These are phyloP conservation scores for Eucalyptus camaldulensis DNA, from an alignment of 345 rosid species.

Conservation along the genomic window DNA sequence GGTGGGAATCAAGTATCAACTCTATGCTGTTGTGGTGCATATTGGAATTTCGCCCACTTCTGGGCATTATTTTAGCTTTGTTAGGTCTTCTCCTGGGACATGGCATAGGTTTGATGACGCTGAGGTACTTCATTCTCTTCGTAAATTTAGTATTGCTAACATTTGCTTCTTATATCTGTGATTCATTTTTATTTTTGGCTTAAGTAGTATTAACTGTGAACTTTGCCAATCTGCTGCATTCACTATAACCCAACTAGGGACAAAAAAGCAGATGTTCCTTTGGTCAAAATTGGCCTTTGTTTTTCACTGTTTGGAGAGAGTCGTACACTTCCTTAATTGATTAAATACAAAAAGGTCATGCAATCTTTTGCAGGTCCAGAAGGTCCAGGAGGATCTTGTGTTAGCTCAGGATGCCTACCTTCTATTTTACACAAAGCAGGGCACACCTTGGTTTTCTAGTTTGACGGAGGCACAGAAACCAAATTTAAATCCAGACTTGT, in stretches of 20 bases:
- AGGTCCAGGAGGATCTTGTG: conserved; percentile 38
- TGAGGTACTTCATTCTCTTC: conserved; percentile 18
- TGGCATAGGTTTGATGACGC: conserved; percentile 73
- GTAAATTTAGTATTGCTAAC: background rate
- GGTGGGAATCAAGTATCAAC: conserved; percentile 47
- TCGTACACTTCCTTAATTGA: background rate
- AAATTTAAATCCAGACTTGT: background rate
- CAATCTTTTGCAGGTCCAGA: conserved; percentile 35
- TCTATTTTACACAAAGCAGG: conserved; percentile 68
- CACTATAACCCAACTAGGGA: background rate
- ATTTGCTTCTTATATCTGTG: background rate
- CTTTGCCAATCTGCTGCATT: background rate
- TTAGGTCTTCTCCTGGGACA: conserved; percentile 51
- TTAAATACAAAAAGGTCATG: background rate
- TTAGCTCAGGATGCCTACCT: conserved; percentile 68
- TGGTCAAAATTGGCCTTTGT: background rate
- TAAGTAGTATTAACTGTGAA: background rate
- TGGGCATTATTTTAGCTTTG: conserved; percentile 67
- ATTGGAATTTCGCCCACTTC: conserved; percentile 34
- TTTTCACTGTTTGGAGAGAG: background rate
- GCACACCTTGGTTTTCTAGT: conserved; percentile 60
- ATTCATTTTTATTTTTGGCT: background rate
- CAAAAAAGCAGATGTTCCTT: background rate
- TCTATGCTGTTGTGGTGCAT: conserved; percentile 79
- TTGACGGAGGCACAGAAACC: conserved; percentile 23